Evolutionary conservation across 129 eudicot species (phyloP).

Genomic region (Lonicera japonica): DNA sequence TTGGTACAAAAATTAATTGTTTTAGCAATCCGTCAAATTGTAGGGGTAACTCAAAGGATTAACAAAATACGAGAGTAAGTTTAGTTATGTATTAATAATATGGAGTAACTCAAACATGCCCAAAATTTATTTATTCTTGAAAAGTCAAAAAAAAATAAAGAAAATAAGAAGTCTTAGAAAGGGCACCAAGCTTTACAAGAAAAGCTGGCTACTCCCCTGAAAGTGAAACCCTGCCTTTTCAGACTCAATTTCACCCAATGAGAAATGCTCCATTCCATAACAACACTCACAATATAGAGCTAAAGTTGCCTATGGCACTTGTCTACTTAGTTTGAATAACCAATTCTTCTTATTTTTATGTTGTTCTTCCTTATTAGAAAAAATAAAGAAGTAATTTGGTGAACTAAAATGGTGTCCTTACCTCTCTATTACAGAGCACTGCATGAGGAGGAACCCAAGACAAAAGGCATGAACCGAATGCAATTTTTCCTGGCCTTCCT

Average conservation of each 20-base stretch:
- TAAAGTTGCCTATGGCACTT: not conserved
- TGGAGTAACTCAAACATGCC: no score
- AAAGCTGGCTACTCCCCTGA: not conserved
- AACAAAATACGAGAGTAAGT: no score
- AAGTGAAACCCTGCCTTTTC: not conserved
- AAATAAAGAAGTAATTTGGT: no score
- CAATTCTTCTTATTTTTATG: not conserved
- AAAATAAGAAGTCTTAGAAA: not conserved
- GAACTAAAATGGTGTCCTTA: not conserved
- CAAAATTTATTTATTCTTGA: no score
- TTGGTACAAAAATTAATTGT: no score
- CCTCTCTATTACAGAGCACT: constrained; percentile 50
- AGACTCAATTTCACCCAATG: no score
- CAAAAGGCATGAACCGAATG: constrained; percentile 73
- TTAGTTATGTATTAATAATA: constrained; percentile 77
- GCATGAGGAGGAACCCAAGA: constrained; percentile 68
- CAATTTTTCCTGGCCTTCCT: constrained; percentile 62
- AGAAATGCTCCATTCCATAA: no score
- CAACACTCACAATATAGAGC: no score
- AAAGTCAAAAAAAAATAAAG: not conserved
- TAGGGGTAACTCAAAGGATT: no score
- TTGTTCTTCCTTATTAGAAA: not conserved
- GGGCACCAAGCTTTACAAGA: not conserved
- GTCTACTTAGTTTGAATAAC: not conserved
- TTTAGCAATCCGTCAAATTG: no score